Evolutionary conservation across 1,139 yeast genomes (phyloP).

Genomic region (Protomyces macrosporus): DNA sequence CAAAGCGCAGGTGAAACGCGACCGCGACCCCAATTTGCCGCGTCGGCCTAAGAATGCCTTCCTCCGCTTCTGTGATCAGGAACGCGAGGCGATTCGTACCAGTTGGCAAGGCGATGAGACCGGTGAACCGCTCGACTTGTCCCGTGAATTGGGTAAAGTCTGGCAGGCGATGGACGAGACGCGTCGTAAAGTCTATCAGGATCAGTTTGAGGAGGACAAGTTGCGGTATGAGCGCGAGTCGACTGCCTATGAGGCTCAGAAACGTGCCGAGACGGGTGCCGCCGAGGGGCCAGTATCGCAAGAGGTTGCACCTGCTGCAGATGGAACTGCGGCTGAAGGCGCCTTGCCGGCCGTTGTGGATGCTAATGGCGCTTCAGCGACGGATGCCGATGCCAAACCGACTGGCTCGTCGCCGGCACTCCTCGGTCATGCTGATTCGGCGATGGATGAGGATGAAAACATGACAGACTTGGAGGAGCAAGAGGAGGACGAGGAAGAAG

Average conservation of each 20-base stretch:
- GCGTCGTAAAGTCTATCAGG: conserved; percentile 68
- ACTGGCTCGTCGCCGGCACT: background rate
- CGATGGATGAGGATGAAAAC: background rate
- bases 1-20: conserved; percentile 59
- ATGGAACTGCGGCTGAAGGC: background rate
- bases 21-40: conserved; percentile 17
- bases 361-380: background rate
- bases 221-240: conserved; percentile 69
- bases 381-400: background rate
- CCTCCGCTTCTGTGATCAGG: conserved; percentile 65
- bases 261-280: conserved; percentile 31
- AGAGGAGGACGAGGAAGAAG: background rate
- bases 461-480: background rate
- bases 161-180: conserved; percentile 76
- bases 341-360: background rate
- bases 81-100: conserved; percentile 63
- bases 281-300: background rate
- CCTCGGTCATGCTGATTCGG: background rate
- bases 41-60: conserved; percentile 26
- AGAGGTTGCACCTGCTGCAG: background rate
- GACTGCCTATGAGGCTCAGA: conserved; percentile 49
- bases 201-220: conserved; percentile 73
- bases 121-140: conserved; percentile 57
- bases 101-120: conserved; percentile 42
- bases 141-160: conserved; percentile 72